Conservation (phyloP, 768 basidiomycete species). For the Daedaleopsis sinensis region DNA sequence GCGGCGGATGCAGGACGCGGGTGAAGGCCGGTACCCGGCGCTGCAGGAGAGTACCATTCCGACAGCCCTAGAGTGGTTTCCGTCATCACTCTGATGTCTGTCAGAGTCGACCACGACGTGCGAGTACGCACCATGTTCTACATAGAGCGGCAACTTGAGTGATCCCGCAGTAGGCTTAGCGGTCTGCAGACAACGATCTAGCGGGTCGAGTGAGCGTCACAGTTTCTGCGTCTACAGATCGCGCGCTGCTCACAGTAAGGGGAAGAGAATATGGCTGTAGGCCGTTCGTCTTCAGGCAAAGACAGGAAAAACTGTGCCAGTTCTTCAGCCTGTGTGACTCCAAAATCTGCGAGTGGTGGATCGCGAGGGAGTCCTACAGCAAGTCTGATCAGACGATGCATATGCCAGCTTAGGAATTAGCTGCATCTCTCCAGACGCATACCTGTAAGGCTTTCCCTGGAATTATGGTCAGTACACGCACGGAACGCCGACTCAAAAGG, state of each 20-base stretch:
- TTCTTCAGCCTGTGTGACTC: constrained; percentile 76
- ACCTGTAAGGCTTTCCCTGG: constrained; percentile 26
- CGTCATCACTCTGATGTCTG: background rate
- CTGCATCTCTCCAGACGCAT: background rate
- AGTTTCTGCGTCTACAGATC: no score
- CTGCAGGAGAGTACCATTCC: constrained; percentile 81
- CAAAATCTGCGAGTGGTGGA: constrained; percentile 71
- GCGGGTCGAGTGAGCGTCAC: no score
- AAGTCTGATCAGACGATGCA: constrained; percentile 9
- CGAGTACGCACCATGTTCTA: constrained; percentile 70
- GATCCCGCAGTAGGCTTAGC: constrained; percentile 62
- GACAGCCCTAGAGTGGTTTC: constrained; percentile 50
- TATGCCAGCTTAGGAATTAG: no score
- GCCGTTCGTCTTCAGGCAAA: constrained; percentile 65
- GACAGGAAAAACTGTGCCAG: constrained; percentile 64
- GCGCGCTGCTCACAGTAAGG: constrained; percentile 71
- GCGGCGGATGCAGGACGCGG: constrained; percentile 68
- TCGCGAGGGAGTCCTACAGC: constrained; percentile 70
- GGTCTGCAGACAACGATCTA: constrained; percentile 90
- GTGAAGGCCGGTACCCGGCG: constrained; percentile 68
- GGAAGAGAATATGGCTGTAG: constrained; percentile 82
- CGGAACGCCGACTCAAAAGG: background rate
- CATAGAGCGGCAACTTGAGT: constrained; percentile 68
- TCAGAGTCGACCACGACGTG: background rate
- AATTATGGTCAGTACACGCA: background rate